Percentiles rank a stretch among this genome's conserved stretches.
Conservation (phyloP, 1,284 basidiomycete genomes). For the Lentinula novae-zelandiae region DNA sequence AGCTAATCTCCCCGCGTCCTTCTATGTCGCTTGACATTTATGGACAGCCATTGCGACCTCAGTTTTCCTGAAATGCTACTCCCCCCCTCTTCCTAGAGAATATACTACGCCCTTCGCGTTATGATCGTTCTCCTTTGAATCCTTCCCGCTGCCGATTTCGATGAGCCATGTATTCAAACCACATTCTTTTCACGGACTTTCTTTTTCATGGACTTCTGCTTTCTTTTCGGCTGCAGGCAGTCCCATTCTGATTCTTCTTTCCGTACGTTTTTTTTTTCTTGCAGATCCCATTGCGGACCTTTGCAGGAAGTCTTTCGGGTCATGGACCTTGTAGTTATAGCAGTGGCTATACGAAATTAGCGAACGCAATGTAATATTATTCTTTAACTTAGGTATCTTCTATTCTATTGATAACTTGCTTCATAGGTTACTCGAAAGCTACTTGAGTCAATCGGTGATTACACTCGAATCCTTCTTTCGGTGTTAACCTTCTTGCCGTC, state of each 20-base stretch:
- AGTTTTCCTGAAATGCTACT: background rate
- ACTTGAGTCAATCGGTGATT: background rate
- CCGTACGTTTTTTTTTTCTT: background rate
- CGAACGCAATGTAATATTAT: conserved; percentile 6
- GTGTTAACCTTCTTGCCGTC: background rate
- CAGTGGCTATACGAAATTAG: background rate
- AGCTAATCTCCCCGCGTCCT: conserved; percentile 20
- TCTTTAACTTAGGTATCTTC: background rate
- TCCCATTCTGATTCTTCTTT: background rate
- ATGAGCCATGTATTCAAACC: background rate
- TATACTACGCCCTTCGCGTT: background rate
- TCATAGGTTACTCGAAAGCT: background rate
- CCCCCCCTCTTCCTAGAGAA: background rate
- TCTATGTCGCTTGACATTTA: conserved; percentile 2
- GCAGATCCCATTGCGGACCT: background rate
- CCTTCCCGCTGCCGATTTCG: background rate
- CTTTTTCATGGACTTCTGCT: background rate
- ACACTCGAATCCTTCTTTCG: background rate
- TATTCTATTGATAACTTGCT: background rate
- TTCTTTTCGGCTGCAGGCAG: conserved; percentile 1
- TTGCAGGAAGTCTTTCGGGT: background rate
- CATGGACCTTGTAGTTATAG: conserved; percentile 4
- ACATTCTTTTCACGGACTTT: background rate
- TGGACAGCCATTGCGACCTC: background rate
- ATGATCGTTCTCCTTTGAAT: background rate